phyloP scores from a whole-genome alignment of 495 filamentous ascomycete species.

The Aspergillus bertholletiae region DNA sequence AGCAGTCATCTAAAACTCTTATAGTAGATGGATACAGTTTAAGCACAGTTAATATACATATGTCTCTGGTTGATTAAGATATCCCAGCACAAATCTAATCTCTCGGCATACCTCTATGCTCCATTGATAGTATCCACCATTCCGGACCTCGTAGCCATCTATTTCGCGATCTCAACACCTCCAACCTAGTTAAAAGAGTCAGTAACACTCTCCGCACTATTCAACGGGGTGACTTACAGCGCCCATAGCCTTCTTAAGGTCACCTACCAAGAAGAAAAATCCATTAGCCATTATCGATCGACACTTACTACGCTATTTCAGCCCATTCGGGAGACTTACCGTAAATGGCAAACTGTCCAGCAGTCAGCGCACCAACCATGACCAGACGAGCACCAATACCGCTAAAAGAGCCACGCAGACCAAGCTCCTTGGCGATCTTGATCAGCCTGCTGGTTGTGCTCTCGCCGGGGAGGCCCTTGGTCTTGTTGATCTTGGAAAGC shows the following conservation, averaged over 20 bases:
- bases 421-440: conserved; percentile 96
- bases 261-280: background rate
- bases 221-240: background rate
- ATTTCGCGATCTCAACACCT: conserved; percentile 74
- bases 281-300: background rate
- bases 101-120: too few species aligned
- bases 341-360: conserved; percentile 97
- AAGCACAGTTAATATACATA: too few species aligned
- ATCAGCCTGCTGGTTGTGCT: conserved; percentile 84
- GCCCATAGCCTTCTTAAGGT: background rate
- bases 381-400: conserved; percentile 94
- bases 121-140: too few species aligned
- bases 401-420: conserved; percentile 78
- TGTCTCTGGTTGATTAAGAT: too few species aligned
- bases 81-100: too few species aligned
- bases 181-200: conserved; percentile 60
- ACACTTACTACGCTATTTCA: too few species aligned
- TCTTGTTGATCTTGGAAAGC: conserved; percentile 99
- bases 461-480: conserved; percentile 91
- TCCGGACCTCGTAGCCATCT: conserved; percentile 14
- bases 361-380: conserved; percentile 72
- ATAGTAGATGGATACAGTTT: too few species aligned
- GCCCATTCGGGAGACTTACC: too few species aligned
- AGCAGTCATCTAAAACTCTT: too few species aligned
- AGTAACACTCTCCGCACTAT: background rate